Evolutionary conservation across 2,329 filamentous ascomycete species (phyloP), one percentile per base, ranked within the genome.

Genomic region (Aspergillus sp.): DNA sequence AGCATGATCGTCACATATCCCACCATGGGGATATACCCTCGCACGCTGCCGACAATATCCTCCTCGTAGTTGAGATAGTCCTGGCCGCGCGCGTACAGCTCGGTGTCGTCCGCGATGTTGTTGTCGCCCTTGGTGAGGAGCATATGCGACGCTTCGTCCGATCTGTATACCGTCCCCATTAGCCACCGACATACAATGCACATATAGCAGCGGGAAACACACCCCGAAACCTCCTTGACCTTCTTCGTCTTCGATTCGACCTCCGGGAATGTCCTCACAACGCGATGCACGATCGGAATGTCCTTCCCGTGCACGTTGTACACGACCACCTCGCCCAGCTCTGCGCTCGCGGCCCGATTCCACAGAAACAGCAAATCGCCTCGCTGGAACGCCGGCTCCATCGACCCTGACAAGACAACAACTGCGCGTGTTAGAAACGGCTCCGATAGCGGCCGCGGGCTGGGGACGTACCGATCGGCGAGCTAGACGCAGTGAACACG

Each of bases 121-220:
- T 96, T 98, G 65, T 98, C 91, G 45, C 91, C 91, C 65, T 98
- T 98, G 20, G 91, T 98, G 35, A 98, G 74, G 13, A 98, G 75
- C 53, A 85, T 61, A 26, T 61, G 53, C 13, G 56, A 48, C 5
- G 45, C 39, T 5, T 42, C 42, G 8, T 43, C 32, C 2, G 49
- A 49, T 8, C 10, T 14, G 14, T 17, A 17, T 32, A 8, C 24
- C 8, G 22, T 34, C 24, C 42, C 27, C 19, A 35, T 32, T 30
- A 14, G 31, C 4, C 34, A 14, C n/a, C n/a, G n/a, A n/a, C n/a
- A n/a, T n/a, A n/a, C n/a, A n/a, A n/a, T n/a, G n/a, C n/a, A n/a
- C n/a, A n/a, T n/a, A 8, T 17, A 26, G 15, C 25, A 26, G 12
- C 5, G 5, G 20, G 24, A 14, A 13, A 45, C 49, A 14, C 44